phyloP scores from a whole-genome alignment of 2,329 filamentous ascomycete species.

The Calonectria henricotiae region DNA sequence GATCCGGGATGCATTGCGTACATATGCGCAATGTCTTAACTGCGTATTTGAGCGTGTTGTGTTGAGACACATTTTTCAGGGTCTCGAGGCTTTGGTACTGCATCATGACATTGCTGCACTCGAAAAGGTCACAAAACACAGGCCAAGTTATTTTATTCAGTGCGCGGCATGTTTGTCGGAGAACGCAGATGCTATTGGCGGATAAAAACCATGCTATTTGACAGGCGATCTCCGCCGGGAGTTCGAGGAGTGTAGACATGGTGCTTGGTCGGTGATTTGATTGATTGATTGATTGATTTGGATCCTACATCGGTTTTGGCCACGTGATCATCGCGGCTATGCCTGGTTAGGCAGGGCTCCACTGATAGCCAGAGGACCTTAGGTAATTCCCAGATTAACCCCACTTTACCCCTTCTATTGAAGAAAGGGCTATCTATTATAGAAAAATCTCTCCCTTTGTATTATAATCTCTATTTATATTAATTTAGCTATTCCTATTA shows the following conservation, averaged over 20 bases:
- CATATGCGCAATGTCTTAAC: neutral
- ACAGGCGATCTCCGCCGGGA: neutral
- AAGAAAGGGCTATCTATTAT: no score
- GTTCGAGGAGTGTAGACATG: neutral
- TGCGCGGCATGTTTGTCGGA: neutral
- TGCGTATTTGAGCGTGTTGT: neutral
- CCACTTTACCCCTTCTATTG: no score
- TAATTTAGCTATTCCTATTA: no score
- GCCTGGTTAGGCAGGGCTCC: no score
- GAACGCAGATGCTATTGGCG: neutral
- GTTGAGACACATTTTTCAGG: neutral
- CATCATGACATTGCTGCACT: conserved; percentile 6
- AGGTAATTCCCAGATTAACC: no score
- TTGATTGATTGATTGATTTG: no score
- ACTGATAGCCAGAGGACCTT: no score
- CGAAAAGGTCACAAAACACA: neutral
- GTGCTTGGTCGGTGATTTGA: neutral
- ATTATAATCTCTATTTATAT: no score
- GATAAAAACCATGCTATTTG: neutral
- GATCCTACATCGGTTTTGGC: no score
- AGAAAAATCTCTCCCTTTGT: no score
- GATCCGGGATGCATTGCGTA: neutral
- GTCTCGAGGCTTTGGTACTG: neutral
- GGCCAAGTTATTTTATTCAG: conserved; percentile 13
- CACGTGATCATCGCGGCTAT: no score